Evolutionary conservation across 345 rosid genomes (phyloP).

Genomic region (Lumnitzera racemosa): DNA sequence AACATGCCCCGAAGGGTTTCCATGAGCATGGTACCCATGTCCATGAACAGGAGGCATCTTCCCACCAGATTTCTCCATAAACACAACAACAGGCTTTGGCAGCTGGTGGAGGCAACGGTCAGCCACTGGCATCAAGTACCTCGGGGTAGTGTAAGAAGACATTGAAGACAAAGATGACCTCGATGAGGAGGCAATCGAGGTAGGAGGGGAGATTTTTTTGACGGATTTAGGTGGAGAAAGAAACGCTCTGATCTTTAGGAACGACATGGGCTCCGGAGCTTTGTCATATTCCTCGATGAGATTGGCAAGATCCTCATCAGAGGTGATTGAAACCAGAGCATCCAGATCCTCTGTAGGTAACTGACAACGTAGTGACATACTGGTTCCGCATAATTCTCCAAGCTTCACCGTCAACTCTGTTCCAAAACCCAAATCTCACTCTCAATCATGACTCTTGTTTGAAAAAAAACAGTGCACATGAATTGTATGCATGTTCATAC

Average conservation of each 20-base stretch:
- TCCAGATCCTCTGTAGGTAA: conserved; percentile 85
- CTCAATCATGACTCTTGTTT: conserved; percentile 8
- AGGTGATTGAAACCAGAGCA: conserved; percentile 68
- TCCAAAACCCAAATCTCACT: conserved; percentile 21
- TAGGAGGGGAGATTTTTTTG: conserved; percentile 27
- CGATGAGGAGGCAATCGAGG: conserved; percentile 39
- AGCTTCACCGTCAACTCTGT: conserved; percentile 74
- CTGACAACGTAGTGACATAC: conserved; percentile 70
- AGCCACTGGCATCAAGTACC: conserved; percentile 18
- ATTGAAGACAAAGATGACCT: conserved; percentile 23
- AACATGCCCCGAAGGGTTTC: conserved; percentile 29
- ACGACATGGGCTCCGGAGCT: conserved; percentile 24
- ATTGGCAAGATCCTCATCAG: conserved; percentile 80
- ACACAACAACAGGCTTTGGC: conserved; percentile 8
- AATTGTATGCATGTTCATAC: neutral
- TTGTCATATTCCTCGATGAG: conserved; percentile 88
- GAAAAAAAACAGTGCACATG: neutral
- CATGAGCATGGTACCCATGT: conserved; percentile 43
- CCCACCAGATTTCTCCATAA: conserved; percentile 26
- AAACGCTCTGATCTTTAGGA: conserved; percentile 74
- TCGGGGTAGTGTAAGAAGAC: conserved; percentile 18
- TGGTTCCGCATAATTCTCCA: conserved; percentile 48
- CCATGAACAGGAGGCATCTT: conserved; percentile 18
- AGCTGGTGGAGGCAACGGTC: conserved; percentile 13
- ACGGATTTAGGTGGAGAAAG: conserved; percentile 43